Conservation (phyloP, 495 filamentous ascomycete species). For the Cercophora newfieldiana region DNA sequence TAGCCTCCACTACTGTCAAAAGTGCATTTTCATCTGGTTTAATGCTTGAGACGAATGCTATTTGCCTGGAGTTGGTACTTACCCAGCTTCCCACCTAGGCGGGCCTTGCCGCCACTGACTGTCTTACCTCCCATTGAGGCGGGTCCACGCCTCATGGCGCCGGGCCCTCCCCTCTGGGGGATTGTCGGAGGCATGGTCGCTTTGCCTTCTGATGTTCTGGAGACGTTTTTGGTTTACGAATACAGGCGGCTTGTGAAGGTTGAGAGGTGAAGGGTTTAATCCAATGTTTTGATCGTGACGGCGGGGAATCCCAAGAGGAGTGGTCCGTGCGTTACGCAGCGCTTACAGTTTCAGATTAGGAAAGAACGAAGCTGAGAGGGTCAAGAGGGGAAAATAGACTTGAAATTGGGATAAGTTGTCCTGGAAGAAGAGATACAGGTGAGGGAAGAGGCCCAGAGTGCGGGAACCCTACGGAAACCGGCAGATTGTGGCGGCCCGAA, state of each 20-base stretch:
- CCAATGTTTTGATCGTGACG: too few species aligned
- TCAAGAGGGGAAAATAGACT: too few species aligned
- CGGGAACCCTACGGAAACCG: background rate
- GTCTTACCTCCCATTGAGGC: conserved; percentile 21
- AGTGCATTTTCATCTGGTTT: background rate
- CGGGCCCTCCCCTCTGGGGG: conserved; percentile 26
- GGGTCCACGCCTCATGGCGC: conserved; percentile 8
- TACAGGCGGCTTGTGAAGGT: too few species aligned
- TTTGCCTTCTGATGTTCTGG: background rate
- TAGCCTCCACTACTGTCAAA: background rate
- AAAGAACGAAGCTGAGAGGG: too few species aligned
- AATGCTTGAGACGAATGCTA: background rate
- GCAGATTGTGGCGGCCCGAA: background rate
- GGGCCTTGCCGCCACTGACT: background rate
- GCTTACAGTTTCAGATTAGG: too few species aligned
- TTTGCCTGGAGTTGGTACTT: background rate
- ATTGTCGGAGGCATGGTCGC: conserved; percentile 25
- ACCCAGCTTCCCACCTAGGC: background rate
- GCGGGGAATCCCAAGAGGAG: too few species aligned
- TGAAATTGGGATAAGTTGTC: too few species aligned
- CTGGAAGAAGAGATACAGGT: too few species aligned
- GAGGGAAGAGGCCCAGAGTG: too few species aligned
- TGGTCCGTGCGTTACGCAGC: too few species aligned
- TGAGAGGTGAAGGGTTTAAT: too few species aligned
- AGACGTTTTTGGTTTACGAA: background rate